phyloP scores from a whole-genome alignment of 768 basidiomycete species.

The Hericium erinaceus region DNA sequence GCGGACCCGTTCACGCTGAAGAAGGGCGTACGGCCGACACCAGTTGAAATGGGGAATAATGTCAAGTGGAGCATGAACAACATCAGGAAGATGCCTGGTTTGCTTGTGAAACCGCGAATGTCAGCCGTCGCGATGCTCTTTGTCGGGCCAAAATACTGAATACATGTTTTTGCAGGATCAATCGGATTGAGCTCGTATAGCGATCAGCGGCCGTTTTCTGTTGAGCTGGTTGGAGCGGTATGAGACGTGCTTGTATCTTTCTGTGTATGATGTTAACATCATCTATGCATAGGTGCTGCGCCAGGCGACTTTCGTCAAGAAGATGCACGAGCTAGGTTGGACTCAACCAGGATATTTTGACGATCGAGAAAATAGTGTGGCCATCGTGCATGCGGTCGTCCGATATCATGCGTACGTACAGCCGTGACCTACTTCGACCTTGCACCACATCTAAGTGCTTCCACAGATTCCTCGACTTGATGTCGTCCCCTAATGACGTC shows the following conservation, averaged over 20 bases:
- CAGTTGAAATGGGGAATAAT: no score
- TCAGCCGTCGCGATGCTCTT: background rate
- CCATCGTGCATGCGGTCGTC: constrained; percentile 38
- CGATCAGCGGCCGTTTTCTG: constrained; percentile 43
- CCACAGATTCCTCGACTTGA: constrained; percentile 45
- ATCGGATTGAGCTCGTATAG: constrained; percentile 40
- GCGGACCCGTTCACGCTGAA: background rate
- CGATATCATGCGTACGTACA: constrained; percentile 47
- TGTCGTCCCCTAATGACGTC: constrained; percentile 32
- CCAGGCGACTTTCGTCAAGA: constrained; percentile 43
- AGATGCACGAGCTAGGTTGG: constrained; percentile 47
- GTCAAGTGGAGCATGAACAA: background rate
- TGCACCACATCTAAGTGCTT: background rate
- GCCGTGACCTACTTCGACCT: no score
- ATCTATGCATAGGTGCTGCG: constrained; percentile 33
- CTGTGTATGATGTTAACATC: background rate
- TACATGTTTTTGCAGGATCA: constrained; percentile 19
- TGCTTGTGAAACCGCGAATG: background rate
- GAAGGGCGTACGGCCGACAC: no score
- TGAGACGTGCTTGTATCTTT: constrained; percentile 5
- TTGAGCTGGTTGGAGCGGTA: constrained; percentile 51
- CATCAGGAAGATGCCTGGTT: background rate
- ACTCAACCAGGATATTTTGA: constrained; percentile 32
- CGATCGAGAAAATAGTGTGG: constrained; percentile 26
- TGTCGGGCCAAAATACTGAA: background rate